Evolutionary conservation across 441 rosid species (phyloP).

Genomic region (Syzygium syzygioides): DNA sequence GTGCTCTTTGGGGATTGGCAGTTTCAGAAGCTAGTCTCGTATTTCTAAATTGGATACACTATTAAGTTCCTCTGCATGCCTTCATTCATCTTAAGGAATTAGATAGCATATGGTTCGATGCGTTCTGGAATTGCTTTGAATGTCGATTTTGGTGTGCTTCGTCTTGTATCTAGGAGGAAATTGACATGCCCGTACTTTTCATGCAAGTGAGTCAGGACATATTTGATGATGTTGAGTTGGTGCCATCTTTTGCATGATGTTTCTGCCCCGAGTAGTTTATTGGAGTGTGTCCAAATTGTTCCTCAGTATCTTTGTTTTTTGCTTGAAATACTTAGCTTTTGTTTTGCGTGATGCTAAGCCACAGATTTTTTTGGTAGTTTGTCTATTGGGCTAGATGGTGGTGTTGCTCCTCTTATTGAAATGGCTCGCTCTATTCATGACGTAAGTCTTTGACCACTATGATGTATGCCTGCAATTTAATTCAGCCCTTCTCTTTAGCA

Average conservation of each 20-base stretch:
- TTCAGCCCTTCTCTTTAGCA: background rate
- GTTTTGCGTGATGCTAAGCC: background rate
- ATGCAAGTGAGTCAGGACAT: background rate
- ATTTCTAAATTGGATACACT: background rate
- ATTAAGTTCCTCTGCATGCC: background rate
- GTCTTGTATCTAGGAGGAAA: background rate
- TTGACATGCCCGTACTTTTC: background rate
- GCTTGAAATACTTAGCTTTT: background rate
- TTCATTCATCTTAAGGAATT: background rate
- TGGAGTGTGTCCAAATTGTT: background rate
- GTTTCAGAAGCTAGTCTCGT: constrained; percentile 69
- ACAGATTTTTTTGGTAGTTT: constrained; percentile 33
- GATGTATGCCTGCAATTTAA: background rate
- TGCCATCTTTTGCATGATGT: background rate
- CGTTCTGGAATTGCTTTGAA: background rate
- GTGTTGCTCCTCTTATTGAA: constrained; percentile 82
- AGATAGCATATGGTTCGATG: background rate
- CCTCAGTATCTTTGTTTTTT: background rate
- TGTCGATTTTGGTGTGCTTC: background rate
- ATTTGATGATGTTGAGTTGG: too few species aligned
- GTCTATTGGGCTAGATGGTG: constrained; percentile 95
- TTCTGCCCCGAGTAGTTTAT: background rate
- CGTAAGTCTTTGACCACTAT: constrained; percentile 35
- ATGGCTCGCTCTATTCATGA: constrained; percentile 81
- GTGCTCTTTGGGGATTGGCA: constrained; percentile 98